Base-by-base conservation (phyloP, 306 rosid species). In the Cucurbita pepo region DNA sequence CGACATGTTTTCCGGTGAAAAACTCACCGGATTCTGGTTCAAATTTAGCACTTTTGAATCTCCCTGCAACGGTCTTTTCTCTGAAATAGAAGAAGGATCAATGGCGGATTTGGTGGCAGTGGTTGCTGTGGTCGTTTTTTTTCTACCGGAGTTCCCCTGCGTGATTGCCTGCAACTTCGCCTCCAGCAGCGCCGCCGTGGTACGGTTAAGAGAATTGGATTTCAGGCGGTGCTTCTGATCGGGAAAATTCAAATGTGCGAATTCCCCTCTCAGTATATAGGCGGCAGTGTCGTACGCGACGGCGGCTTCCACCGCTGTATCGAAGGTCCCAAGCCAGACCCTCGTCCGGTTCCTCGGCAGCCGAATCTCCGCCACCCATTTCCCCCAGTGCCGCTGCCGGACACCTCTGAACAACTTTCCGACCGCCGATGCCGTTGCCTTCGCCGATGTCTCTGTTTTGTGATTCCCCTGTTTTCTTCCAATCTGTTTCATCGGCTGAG, bases 341-440 rank as follows among this genome's bases (percentile, higher is more conserved):
- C 98, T 84, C 5, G 91, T 88, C 59, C 98, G 71, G 63, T 93
- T 93, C 71, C 93, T 85, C 36, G 98, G 98, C 73, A 92, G 83
- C 66, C 98, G 83, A 21, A 92, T 92, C 84, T 92, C 98, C 10
- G 97, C 98, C 13, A 93, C 98, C 98, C 98, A 93, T 82, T 93
- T 93, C 0, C 98, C 98, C 98, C 98, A 93, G 37, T 93, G 98
- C 80, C 98, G 86, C 36, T 88, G 97, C 81, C 98, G 87, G 81
- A 93, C 98, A 10, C 98, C 98, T 77, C 95, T 88, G 12, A 78
- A 93, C 51, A 87, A 77, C 84, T 86, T 93, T 4, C 83, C 86
- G 2, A 9, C 36, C 5, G 22, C 47, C 14, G 67, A 18, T 6
- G 57, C 73, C 14, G 67, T 38, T 6, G 57, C 73, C 14, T 56